These are phyloP conservation scores for Colletotrichum tofieldiae DNA, from an alignment of 2,329 filamentous ascomycete species.

Conservation along the genomic window DNA sequence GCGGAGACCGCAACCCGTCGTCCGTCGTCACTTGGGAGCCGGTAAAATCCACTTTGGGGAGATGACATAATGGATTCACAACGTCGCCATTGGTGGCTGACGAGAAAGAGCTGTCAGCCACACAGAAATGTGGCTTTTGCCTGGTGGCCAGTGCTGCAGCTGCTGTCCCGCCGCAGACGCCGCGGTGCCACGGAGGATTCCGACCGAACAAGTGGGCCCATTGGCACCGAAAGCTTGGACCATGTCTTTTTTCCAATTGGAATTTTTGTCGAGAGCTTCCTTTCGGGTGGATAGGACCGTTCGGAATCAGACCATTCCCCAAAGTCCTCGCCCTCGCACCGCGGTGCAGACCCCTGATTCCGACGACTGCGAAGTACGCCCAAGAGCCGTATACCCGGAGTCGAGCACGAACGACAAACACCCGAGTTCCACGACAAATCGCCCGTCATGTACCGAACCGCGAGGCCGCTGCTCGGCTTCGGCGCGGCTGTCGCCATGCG, in stretches of 20 bases:
- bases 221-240: constrained; percentile 31
- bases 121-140: background rate
- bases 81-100: background rate
- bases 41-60: background rate
- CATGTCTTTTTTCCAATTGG: constrained; percentile 31
- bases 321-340: background rate
- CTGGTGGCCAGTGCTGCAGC: background rate
- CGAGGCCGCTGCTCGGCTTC: constrained; percentile 38
- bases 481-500: constrained; percentile 10
- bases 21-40: constrained; percentile 3
- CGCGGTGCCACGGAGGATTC: background rate
- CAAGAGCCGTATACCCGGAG: background rate
- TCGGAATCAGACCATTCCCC: constrained; percentile 12
- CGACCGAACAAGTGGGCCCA: background rate
- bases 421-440: background rate
- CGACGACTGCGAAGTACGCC: background rate
- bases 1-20: background rate
- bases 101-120: background rate
- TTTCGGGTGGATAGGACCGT: background rate
- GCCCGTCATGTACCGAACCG: constrained; percentile 35
- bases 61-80: background rate
- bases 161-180: background rate
- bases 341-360: background rate
- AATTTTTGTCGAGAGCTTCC: constrained; percentile 17
- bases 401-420: background rate